Conservation (phyloP, 345 rosid genomes). For the Anastatica hierochuntica region DNA sequence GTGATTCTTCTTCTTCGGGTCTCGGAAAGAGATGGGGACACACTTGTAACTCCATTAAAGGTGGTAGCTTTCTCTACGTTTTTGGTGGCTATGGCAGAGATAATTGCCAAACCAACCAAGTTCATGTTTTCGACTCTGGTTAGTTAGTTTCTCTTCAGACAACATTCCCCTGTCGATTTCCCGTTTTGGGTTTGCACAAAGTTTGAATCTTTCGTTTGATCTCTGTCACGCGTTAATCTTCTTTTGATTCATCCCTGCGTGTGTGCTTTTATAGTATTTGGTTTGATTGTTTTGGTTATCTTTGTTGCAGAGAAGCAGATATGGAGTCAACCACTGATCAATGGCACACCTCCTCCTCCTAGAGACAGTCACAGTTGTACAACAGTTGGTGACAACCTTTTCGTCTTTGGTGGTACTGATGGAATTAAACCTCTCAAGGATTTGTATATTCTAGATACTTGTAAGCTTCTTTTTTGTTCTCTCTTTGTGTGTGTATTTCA, state of each 20-base stretch:
- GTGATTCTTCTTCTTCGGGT: slow-evolving; percentile 33
- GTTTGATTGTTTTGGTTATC: background rate
- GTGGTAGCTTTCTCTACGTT: slow-evolving; percentile 80
- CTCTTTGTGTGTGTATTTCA: background rate
- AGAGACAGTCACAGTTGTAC: slow-evolving; percentile 97
- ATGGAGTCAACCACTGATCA: slow-evolving; percentile 72
- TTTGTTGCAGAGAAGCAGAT: slow-evolving; percentile 53
- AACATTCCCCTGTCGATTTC: slow-evolving; percentile 1
- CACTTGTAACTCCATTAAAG: slow-evolving; percentile 82
- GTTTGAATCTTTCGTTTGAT: background rate
- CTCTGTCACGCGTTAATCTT: background rate
- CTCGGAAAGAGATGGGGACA: slow-evolving; percentile 99
- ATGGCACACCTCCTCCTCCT: slow-evolving; percentile 66
- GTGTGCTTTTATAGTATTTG: too few species aligned
- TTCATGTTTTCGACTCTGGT: slow-evolving; percentile 90
- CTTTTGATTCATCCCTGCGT: too few species aligned
- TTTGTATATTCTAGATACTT: slow-evolving; percentile 69
- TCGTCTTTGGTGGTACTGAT: slow-evolving; percentile 94
- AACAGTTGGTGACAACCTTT: slow-evolving; percentile 57
- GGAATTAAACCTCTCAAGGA: slow-evolving; percentile 72
- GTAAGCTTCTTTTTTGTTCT: slow-evolving; percentile 53
- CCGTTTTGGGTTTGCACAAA: too few species aligned
- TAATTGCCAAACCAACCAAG: slow-evolving; percentile 95
- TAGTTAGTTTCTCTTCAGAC: slow-evolving; percentile 22
- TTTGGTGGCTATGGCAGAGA: slow-evolving; percentile 90